phyloP scores from a whole-genome alignment of 352 stramenopile genomes.

The Phytophthora agathidicida region DNA sequence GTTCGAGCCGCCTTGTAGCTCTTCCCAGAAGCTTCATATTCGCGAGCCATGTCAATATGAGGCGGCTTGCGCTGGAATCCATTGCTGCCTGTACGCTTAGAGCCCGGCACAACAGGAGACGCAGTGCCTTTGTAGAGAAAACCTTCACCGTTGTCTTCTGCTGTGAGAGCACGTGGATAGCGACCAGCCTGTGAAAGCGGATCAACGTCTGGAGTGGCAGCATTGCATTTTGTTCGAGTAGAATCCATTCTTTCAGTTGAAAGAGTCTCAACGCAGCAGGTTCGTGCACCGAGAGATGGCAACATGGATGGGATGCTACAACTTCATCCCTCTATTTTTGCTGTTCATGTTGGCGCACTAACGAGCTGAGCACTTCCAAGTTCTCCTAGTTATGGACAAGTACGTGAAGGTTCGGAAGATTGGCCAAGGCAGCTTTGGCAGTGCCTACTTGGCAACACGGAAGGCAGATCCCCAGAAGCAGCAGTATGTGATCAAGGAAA shows the following conservation, averaged over 20 bases:
- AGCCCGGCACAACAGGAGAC: not conserved
- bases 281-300: not conserved
- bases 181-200: conserved; percentile 15
- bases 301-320: conserved; percentile 22
- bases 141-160: conserved; percentile 45
- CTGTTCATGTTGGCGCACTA: not conserved
- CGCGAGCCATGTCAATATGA: conserved; percentile 52
- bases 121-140: conserved; percentile 50
- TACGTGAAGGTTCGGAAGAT: conserved; percentile 83
- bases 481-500: conserved; percentile 79
- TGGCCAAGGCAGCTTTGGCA: conserved; percentile 74
- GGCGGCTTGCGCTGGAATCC: conserved; percentile 65
- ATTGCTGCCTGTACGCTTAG: conserved; percentile 6
- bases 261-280: not conserved
- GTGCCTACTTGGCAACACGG: conserved; percentile 65
- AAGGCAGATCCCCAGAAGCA: conserved; percentile 38
- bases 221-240: conserved; percentile 14
- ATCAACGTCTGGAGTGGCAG: not conserved
- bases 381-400: conserved; percentile 61
- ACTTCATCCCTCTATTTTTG: conserved; percentile 32
- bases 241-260: conserved; percentile 12
- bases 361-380: conserved; percentile 1
- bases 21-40: conserved; percentile 47
- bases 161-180: conserved; percentile 20
- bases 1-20: conserved; percentile 55